phyloP scores from a whole-genome alignment of 345 rosid species.

The Litchi chinensis region DNA sequence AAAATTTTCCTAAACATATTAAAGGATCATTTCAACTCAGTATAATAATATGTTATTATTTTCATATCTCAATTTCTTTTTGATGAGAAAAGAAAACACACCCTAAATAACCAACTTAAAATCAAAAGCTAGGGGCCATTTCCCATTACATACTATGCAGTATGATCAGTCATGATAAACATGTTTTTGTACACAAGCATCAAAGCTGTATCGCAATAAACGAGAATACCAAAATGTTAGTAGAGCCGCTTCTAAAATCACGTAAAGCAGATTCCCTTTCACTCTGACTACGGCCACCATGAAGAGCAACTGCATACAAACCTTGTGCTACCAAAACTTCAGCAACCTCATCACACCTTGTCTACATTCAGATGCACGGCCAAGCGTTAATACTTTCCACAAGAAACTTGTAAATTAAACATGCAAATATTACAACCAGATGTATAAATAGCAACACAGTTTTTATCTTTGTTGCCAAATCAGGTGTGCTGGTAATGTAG shows the following conservation, averaged over 20 bases:
- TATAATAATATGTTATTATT: background rate
- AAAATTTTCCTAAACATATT: background rate
- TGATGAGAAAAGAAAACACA: no score
- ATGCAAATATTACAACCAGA: background rate
- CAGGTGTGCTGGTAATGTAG: background rate
- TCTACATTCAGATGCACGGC: constrained; percentile 23
- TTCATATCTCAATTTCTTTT: background rate
- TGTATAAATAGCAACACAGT: background rate
- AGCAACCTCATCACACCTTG: constrained; percentile 42
- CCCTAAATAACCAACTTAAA: background rate
- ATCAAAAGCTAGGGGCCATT: background rate
- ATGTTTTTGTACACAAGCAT: background rate
- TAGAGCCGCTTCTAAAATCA: constrained; percentile 42
- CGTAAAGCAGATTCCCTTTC: constrained; percentile 46
- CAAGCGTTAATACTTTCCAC: constrained; percentile 6
- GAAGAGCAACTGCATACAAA: constrained; percentile 43
- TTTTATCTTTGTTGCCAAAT: background rate
- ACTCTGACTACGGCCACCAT: constrained; percentile 48
- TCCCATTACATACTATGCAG: background rate
- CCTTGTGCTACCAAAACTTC: constrained; percentile 49
- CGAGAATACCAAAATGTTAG: constrained; percentile 36
- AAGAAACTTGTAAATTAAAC: background rate
- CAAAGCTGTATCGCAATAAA: background rate
- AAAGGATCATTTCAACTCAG: background rate
- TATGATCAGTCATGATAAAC: constrained; percentile 1